Evolutionary conservation across 495 filamentous ascomycete species (phyloP).

Genomic region (Trichoderma gamsii): DNA sequence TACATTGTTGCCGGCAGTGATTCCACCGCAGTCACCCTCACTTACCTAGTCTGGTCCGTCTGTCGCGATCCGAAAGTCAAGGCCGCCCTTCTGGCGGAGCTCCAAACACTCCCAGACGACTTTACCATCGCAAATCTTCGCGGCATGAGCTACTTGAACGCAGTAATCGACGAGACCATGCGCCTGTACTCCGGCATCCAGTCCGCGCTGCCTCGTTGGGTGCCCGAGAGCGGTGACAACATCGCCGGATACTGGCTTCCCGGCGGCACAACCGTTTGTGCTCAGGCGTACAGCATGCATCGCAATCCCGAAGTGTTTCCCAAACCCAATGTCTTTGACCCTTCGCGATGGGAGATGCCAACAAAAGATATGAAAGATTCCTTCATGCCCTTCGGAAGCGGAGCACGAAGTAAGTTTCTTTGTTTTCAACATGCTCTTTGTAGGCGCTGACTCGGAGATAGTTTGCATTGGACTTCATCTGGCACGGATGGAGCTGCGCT

Average conservation of each 20-base stretch:
- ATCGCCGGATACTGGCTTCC: constrained; percentile 28
- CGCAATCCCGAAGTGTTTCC: constrained; percentile 29
- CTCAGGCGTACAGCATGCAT: constrained; percentile 39
- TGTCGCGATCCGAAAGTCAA: constrained; percentile 29
- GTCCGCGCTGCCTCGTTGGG: constrained; percentile 34
- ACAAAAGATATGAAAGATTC: constrained; percentile 48
- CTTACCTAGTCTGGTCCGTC: constrained; percentile 38
- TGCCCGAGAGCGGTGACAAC: constrained; percentile 23
- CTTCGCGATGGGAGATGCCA: constrained; percentile 28
- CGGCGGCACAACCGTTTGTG: constrained; percentile 27
- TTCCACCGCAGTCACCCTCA: constrained; percentile 43
- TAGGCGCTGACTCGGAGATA: constrained; percentile 18
- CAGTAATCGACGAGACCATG: constrained; percentile 51
- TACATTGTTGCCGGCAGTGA: constrained; percentile 49
- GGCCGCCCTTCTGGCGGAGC: constrained; percentile 37
- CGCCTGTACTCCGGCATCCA: constrained; percentile 49
- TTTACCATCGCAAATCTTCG: constrained; percentile 35
- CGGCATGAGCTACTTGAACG: constrained; percentile 44
- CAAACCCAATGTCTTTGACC: constrained; percentile 29
- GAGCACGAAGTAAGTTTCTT: constrained; percentile 26
- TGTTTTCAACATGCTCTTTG: constrained; percentile 29
- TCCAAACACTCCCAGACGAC: constrained; percentile 31
- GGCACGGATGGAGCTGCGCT: constrained; percentile 29
- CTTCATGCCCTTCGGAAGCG: constrained; percentile 49
- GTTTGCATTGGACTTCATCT: constrained; percentile 33